Conservation (phyloP, 2,329 filamentous ascomycete species). For the Penicillium hesseltinei region DNA sequence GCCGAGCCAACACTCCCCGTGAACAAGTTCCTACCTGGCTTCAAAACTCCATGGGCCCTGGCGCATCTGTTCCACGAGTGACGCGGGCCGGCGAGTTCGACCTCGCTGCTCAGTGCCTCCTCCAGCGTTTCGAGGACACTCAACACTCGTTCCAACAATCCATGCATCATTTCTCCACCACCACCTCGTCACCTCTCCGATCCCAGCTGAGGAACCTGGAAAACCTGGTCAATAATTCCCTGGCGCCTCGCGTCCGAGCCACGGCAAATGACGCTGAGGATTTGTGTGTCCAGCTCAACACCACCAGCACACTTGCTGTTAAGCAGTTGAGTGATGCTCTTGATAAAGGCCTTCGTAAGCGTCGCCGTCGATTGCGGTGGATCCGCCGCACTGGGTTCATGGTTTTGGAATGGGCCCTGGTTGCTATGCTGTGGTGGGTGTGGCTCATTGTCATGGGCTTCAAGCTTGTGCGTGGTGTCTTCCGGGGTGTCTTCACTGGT, state of each 20-base stretch:
- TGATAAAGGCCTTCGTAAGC: slow-evolving; percentile 65
- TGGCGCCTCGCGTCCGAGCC: slow-evolving; percentile 61
- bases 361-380: slow-evolving; percentile 73
- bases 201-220: slow-evolving; percentile 45
- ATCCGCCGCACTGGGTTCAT: slow-evolving; percentile 74
- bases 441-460: slow-evolving; percentile 84
- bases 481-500: slow-evolving; percentile 58
- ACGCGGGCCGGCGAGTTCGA: slow-evolving; percentile 53
- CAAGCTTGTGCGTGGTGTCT: slow-evolving; percentile 62
- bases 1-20: slow-evolving; percentile 57
- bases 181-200: slow-evolving; percentile 46
- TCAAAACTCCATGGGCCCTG: slow-evolving; percentile 27
- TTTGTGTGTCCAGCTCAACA: slow-evolving; percentile 71
- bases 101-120: slow-evolving; percentile 53
- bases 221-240: slow-evolving; percentile 46
- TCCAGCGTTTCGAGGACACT: slow-evolving; percentile 48
- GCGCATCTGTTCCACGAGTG: slow-evolving; percentile 42
- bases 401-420: slow-evolving; percentile 79
- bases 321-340: slow-evolving; percentile 79
- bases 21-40: slow-evolving; percentile 39
- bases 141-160: slow-evolving; percentile 45
- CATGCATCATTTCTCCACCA: slow-evolving; percentile 48
- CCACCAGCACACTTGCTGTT: slow-evolving; percentile 72
- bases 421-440: slow-evolving; percentile 90
- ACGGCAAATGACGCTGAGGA: slow-evolving; percentile 78